A percentile compares a stretch with the other conserved stretches of the same genome.
These are phyloP conservation scores for Ceriops zippeliana DNA, from an alignment of 345 rosid species.

Conservation along the genomic window DNA sequence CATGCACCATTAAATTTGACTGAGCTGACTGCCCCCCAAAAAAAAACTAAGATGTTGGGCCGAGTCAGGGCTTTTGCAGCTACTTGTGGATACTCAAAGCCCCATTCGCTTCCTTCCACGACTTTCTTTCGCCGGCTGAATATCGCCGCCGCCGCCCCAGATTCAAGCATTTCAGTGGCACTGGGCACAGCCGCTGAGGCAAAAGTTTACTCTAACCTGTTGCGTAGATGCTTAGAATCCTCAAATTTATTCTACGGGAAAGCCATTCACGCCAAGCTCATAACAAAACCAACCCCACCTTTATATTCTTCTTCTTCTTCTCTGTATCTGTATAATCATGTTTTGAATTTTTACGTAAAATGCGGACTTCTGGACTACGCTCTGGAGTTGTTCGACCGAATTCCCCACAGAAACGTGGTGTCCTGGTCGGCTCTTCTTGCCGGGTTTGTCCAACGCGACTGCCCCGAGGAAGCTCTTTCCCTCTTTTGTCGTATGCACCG, in stretches of 20 bases:
- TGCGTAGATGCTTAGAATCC: conserved; percentile 32
- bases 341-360: conserved; percentile 41
- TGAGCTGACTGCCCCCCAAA: too few species aligned
- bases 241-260: conserved; percentile 27
- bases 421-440: conserved; percentile 47
- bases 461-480: conserved; percentile 27
- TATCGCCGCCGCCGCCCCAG: not conserved
- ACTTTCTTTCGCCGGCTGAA: too few species aligned
- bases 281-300: conserved; percentile 18
- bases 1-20: too few species aligned
- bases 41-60: too few species aligned
- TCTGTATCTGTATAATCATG: conserved; percentile 36
- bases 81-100: too few species aligned
- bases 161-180: not conserved
- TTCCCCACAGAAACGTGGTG: conserved; percentile 44
- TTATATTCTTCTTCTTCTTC: conserved; percentile 24
- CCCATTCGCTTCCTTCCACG: too few species aligned
- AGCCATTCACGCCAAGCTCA: conserved; percentile 38
- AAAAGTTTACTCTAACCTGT: conserved; percentile 19
- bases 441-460: conserved; percentile 38
- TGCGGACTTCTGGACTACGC: conserved; percentile 26
- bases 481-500: conserved; percentile 36
- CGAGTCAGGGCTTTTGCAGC: too few species aligned
- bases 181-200: not conserved
- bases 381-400: conserved; percentile 45